These are phyloP conservation scores for Rhynchosporium graminicola DNA, from an alignment of 2,329 filamentous ascomycete genomes.

Conservation along the genomic window DNA sequence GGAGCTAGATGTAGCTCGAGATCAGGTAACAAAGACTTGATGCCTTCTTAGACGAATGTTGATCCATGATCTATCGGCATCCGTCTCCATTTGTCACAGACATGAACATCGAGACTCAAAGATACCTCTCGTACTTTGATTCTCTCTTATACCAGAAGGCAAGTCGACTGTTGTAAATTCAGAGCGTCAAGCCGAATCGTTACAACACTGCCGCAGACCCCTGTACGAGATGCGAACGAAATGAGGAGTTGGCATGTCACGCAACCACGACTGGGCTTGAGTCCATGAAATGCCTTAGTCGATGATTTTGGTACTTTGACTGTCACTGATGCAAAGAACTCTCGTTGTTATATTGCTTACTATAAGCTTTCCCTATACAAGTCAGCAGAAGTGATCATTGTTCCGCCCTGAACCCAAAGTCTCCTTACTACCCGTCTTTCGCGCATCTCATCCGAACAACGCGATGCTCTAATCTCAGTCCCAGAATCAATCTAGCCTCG, in stretches of 20 bases:
- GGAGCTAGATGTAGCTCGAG: background rate
- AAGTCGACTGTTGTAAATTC: background rate
- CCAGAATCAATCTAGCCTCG: too few species aligned
- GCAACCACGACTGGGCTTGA: background rate
- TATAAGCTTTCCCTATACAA: background rate
- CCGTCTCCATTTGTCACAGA: conserved; percentile 13
- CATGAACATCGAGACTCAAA: conserved; percentile 14
- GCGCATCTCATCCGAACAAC: too few species aligned
- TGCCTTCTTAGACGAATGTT: background rate
- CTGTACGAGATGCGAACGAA: background rate
- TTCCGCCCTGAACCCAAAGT: background rate
- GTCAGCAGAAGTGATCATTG: too few species aligned
- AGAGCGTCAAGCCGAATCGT: background rate
- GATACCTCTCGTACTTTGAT: conserved; percentile 11
- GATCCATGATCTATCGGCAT: background rate
- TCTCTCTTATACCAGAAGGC: conserved; percentile 16
- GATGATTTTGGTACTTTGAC: background rate
- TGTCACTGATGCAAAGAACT: background rate
- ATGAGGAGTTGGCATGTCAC: background rate
- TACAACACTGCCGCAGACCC: background rate
- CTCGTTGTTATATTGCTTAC: conserved; percentile 1
- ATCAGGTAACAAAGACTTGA: background rate
- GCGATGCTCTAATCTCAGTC: too few species aligned
- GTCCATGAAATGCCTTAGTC: background rate
- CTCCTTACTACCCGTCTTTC: too few species aligned